These are phyloP conservation scores for Fusarium begoniae DNA, from an alignment of 2,329 filamentous ascomycete genomes.

Conservation along the genomic window DNA sequence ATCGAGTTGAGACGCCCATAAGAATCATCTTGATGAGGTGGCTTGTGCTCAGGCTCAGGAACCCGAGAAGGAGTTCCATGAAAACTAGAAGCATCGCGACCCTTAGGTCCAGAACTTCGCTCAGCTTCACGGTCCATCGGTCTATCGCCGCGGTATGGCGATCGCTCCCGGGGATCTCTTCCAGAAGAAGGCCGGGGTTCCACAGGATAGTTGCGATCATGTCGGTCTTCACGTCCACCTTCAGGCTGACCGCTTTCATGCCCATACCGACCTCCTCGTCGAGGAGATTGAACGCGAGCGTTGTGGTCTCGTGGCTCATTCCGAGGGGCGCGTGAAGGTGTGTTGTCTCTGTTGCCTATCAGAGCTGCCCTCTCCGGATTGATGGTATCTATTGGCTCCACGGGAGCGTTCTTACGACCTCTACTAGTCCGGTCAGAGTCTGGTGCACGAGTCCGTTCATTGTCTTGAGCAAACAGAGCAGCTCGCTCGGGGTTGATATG, in stretches of 20 bases:
- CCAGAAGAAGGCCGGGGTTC: slow-evolving; percentile 44
- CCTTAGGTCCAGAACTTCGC: slow-evolving; percentile 47
- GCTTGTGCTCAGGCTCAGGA: slow-evolving; percentile 60
- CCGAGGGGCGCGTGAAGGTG: slow-evolving; percentile 50
- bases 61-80: slow-evolving; percentile 48
- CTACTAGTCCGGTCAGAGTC: slow-evolving; percentile 45
- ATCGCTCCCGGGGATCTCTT: slow-evolving; percentile 47
- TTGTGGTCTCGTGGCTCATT: slow-evolving; percentile 57
- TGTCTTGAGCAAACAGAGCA: slow-evolving; percentile 55
- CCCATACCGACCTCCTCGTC: slow-evolving; percentile 49
- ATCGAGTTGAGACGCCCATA: slow-evolving; percentile 69
- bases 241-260: slow-evolving; percentile 48
- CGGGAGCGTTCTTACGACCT: slow-evolving; percentile 41
- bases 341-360: slow-evolving; percentile 52
- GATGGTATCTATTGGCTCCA: slow-evolving; percentile 50
- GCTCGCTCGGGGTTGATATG: slow-evolving; percentile 66
- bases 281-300: slow-evolving; percentile 59
- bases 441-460: slow-evolving; percentile 40
- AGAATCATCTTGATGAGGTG: slow-evolving; percentile 66
- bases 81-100: slow-evolving; percentile 53
- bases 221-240: slow-evolving; percentile 57
- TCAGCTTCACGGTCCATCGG: slow-evolving; percentile 53
- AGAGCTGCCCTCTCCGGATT: slow-evolving; percentile 60
- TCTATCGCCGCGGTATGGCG: slow-evolving; percentile 49
- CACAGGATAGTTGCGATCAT: slow-evolving; percentile 52